Evolutionary conservation across 345 rosid species (phyloP).

Genomic region (Aegle marmelos): DNA sequence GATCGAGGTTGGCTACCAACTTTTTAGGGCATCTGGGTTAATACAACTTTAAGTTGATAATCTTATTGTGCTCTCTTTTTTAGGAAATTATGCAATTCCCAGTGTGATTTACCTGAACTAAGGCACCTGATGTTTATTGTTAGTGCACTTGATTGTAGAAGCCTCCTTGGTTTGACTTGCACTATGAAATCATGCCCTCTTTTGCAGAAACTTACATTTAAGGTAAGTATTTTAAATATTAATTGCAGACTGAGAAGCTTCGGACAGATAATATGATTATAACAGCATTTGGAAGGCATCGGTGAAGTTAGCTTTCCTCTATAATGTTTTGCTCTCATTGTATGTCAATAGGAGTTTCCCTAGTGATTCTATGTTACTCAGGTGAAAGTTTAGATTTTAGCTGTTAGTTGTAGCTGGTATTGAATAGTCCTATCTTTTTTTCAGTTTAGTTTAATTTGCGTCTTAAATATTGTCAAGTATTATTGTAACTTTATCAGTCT

Average conservation of each 20-base stretch:
- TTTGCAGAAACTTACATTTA: background rate
- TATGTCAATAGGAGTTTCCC: background rate
- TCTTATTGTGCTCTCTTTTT: background rate
- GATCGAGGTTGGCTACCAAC: background rate
- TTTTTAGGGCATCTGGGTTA: background rate
- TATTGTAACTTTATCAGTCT: no score
- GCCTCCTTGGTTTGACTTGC: background rate
- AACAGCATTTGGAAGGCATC: background rate
- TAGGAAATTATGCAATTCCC: background rate
- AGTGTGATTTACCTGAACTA: background rate
- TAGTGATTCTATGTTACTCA: no score
- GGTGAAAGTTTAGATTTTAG: no score
- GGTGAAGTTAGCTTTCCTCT: background rate
- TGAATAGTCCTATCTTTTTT: background rate
- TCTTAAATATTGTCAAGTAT: background rate
- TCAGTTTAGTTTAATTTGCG: background rate
- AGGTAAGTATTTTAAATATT: background rate
- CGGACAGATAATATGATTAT: background rate
- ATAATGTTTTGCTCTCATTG: background rate
- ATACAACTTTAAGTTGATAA: background rate
- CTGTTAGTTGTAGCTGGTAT: no score
- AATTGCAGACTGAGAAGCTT: background rate
- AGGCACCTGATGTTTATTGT: background rate
- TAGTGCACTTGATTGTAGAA: background rate
- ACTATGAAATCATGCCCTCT: background rate